Evolutionary conservation across 768 basidiomycete genomes (phyloP).

Genomic region (Austroboletus festivus): DNA sequence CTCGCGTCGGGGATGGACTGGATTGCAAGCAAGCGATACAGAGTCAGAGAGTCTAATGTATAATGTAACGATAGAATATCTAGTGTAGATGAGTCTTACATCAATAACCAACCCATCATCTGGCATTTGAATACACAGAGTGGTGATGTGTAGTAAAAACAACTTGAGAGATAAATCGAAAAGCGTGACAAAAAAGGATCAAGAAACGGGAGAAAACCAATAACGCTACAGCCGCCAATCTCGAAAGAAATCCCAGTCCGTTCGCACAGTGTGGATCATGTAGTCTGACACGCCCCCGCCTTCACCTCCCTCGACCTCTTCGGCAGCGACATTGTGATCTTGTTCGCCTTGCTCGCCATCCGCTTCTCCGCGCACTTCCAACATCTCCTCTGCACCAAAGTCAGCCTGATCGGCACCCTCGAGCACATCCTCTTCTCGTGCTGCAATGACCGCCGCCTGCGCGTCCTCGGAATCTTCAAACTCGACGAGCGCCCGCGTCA

Average conservation of each 20-base stretch:
- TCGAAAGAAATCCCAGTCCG: conserved; percentile 66
- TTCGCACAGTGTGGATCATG: conserved; percentile 68
- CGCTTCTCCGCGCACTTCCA: conserved; percentile 32
- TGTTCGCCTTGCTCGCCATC: conserved; percentile 40
- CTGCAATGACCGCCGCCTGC: conserved; percentile 74
- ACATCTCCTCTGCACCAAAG: conserved; percentile 52
- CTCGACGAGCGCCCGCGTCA: conserved; percentile 75
- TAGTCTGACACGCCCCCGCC: conserved; percentile 81
- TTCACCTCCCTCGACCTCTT: conserved; percentile 62
- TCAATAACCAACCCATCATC: background rate
- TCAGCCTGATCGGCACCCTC: conserved; percentile 82
- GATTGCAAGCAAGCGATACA: too few relatives aligned
- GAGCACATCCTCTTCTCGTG: conserved; percentile 64
- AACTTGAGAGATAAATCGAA: background rate
- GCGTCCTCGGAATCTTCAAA: conserved; percentile 89
- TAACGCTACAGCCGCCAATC: conserved; percentile 59
- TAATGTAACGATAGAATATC: conserved; percentile 20
- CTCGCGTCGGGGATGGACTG: too few relatives aligned
- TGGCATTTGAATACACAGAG: background rate
- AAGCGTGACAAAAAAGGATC: background rate
- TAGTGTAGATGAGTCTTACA: background rate
- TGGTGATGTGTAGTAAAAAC: conserved; percentile 4
- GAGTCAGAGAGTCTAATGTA: too few relatives aligned
- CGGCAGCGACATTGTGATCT: conserved; percentile 25
- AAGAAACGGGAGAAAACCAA: background rate